Base-by-base conservation (phyloP, 805 yeast species). In the Kuraishia piskuri region DNA sequence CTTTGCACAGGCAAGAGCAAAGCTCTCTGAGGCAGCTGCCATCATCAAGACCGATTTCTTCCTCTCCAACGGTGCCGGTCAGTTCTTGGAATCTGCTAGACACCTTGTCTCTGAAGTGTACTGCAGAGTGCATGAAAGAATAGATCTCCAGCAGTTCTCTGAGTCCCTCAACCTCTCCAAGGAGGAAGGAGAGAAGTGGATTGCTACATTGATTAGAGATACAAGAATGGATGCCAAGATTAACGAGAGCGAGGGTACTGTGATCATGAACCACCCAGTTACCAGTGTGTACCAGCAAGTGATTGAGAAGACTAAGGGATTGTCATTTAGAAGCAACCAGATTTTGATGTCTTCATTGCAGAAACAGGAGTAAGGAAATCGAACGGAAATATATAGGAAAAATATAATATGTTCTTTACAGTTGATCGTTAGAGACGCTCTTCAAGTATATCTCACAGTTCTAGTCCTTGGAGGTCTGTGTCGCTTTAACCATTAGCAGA, bases 271-370 rank as follows among this genome's bases (percentile, higher is more conserved):
- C 63, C 82, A 80, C 58, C 79, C 81, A 54, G 68, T 73, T 21
- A 75, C 75, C 51, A 73, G 82, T 60, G 80, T 81, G 46, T 76
- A 85, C 69, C 90, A 87, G 59, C 86, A 83, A 58, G 78, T 87
- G 45, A 78, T 79, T 57, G 88, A 83, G 61, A 80, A 78, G 66
- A 81, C 87, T n/a, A 83, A 83, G 72, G 82, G 82, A 3, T 69
- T 83, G 60, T 76, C 80, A 37, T 82, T 78, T 70, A 77, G 80
- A 61, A 77, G 85, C 20, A 77, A 74, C 63, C 86, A 82, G 66
- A 71, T 80, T 48, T 72, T 81, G 57, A 74, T 75, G 53, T 73
- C 75, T 54, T 75, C 78, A 51, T 55, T 65, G 49, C 71, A 68
- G 56, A 67, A 67, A 57, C 65, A 61, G 57, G 59, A 59, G 53